Percentiles rank a stretch among this genome's conserved stretches.
Evolutionary conservation across 345 rosid genomes (phyloP).

Genomic region (Limnanthes douglasii): DNA sequence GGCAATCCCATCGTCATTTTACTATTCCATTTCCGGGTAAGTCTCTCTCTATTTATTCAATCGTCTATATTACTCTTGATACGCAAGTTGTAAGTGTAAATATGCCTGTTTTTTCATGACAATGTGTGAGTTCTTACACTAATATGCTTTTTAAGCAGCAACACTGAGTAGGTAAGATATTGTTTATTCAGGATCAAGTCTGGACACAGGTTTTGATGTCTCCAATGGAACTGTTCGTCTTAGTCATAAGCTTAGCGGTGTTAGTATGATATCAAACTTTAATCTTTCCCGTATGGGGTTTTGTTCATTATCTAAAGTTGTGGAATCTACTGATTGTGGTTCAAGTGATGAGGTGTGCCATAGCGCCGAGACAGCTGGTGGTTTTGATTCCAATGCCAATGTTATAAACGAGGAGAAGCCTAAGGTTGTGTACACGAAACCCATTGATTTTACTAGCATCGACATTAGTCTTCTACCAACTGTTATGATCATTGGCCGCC

Average conservation of each 20-base stretch:
- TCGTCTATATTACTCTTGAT: background rate
- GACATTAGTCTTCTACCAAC: constrained; percentile 55
- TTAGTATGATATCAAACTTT: constrained; percentile 6
- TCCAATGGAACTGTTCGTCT: constrained; percentile 6
- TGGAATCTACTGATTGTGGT: constrained; percentile 9
- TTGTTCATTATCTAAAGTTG: constrained; percentile 13
- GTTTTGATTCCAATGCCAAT: constrained; percentile 8
- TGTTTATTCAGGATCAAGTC: background rate
- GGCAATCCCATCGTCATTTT: background rate
- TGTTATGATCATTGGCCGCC: constrained; percentile 79
- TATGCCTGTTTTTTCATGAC: too few relatives aligned
- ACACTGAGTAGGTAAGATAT: background rate
- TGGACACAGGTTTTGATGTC: too few relatives aligned
- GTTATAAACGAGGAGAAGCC: constrained; percentile 11
- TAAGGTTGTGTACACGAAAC: constrained; percentile 20
- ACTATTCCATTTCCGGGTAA: background rate
- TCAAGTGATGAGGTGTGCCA: constrained; percentile 4
- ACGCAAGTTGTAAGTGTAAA: too few relatives aligned
- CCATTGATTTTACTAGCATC: constrained; percentile 59
- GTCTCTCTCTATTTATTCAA: background rate
- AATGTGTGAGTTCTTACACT: too few relatives aligned
- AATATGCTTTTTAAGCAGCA: too few relatives aligned
- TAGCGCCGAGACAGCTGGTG: constrained; percentile 4
- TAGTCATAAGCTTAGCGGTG: background rate
- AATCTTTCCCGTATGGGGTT: constrained; percentile 13